These are phyloP conservation scores for Phytophthora colocasiae DNA, from an alignment of 352 stramenopile species.

Conservation along the genomic window DNA sequence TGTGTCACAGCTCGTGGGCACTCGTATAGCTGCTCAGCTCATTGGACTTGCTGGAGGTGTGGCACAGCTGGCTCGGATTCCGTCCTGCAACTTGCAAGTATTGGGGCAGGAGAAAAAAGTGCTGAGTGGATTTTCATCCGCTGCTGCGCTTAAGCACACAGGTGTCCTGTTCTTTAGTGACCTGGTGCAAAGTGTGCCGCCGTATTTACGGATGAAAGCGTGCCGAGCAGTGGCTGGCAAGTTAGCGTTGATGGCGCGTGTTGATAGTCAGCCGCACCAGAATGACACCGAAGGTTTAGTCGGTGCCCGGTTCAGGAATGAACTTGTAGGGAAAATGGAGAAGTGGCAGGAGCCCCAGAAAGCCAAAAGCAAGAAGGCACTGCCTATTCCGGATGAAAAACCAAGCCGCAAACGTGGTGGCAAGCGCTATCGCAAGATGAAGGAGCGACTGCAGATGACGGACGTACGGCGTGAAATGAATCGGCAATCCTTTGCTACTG, in stretches of 20 bases:
- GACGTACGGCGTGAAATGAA: slow-evolving; percentile 98
- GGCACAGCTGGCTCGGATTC: slow-evolving; percentile 93
- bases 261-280: slow-evolving; percentile 91
- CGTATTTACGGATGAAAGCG: slow-evolving; percentile 94
- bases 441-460: slow-evolving; percentile 97
- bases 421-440: slow-evolving; percentile 96
- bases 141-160: slow-evolving; percentile 89
- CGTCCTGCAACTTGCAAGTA: slow-evolving; percentile 97
- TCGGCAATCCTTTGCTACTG: slow-evolving; percentile 93
- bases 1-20: slow-evolving; percentile 94
- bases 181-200: slow-evolving; percentile 91
- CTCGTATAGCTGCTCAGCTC: slow-evolving; percentile 94
- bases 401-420: slow-evolving; percentile 94
- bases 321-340: slow-evolving; percentile 95
- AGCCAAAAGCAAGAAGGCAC: slow-evolving; percentile 96
- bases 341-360: slow-evolving; percentile 98
- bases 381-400: slow-evolving; percentile 97
- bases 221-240: slow-evolving; percentile 94
- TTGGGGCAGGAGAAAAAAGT: slow-evolving; percentile 95
- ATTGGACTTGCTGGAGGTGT: slow-evolving; percentile 96
- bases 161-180: slow-evolving; percentile 95
- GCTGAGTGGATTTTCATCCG: slow-evolving; percentile 89
- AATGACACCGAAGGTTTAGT: slow-evolving; percentile 68
- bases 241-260: slow-evolving; percentile 91
- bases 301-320: slow-evolving; percentile 87